These are phyloP conservation scores for Testicularia cyperi DNA, from an alignment of 1,284 basidiomycete genomes.

Conservation along the genomic window DNA sequence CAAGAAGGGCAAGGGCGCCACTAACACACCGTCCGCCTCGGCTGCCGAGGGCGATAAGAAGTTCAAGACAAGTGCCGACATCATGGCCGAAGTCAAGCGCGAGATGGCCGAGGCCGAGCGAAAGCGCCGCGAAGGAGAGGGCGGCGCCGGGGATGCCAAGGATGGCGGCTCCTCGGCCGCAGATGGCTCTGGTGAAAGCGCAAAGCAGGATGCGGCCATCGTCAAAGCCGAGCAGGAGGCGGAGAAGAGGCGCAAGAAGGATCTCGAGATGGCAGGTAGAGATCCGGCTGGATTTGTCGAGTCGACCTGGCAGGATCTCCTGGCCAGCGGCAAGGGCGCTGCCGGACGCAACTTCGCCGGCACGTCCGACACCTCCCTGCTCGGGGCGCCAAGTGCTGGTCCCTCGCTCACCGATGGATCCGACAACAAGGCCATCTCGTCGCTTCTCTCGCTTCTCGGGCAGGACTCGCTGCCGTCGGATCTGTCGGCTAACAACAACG, in stretches of 20 bases:
- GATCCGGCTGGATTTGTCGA: slow-evolving; percentile 43
- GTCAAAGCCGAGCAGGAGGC: slow-evolving; percentile 39
- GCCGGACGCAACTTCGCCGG: slow-evolving; percentile 9
- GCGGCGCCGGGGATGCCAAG: slow-evolving; percentile 7
- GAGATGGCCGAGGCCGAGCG: slow-evolving; percentile 50
- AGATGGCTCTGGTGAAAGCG: too few species aligned
- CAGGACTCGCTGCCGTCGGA: slow-evolving; percentile 35
- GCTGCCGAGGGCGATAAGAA: slow-evolving; percentile 37
- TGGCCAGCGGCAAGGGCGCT: slow-evolving; percentile 17
- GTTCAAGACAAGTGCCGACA: slow-evolving; percentile 51
- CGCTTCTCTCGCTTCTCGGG: slow-evolving; percentile 36
- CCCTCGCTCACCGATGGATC: slow-evolving; percentile 14
- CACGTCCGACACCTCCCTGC: slow-evolving; percentile 8
- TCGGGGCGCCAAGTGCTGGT: slow-evolving; percentile 20
- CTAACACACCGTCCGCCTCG: slow-evolving; percentile 32
- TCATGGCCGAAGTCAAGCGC: slow-evolving; percentile 55
- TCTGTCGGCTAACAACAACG: slow-evolving; percentile 13
- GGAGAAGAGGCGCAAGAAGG: slow-evolving; percentile 30
- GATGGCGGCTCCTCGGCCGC: slow-evolving; percentile 7
- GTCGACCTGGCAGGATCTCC: slow-evolving; percentile 44
- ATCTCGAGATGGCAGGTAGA: slow-evolving; percentile 22
- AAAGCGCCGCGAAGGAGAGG: slow-evolving; percentile 28
- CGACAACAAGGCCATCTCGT: slow-evolving; percentile 30
- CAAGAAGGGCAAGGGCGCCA: slow-evolving; percentile 40
- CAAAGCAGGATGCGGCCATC: slow-evolving; percentile 23